These are phyloP conservation scores for Myxozyma vanderwaltii DNA, from an alignment of 805 yeast species.

Conservation along the genomic window DNA sequence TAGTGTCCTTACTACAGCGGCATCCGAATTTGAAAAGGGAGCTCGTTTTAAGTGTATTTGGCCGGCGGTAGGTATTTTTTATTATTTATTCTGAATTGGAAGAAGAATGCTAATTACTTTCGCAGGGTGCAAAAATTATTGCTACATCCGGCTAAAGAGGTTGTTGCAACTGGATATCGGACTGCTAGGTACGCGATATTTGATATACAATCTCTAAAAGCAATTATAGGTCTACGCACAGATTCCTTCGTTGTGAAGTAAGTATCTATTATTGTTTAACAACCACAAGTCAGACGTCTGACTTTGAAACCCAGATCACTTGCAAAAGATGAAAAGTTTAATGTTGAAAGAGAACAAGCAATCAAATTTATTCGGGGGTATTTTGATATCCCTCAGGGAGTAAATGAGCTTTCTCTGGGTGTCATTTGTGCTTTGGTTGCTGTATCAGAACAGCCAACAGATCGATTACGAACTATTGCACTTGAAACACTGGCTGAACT, in stretches of 20 bases:
- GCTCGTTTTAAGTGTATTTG: conserved; percentile 48
- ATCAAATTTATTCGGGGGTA: conserved; percentile 67
- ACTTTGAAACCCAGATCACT: conserved; percentile 51
- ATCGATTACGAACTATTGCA: conserved; percentile 53
- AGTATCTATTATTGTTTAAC: too few relatives aligned
- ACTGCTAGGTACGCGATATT: conserved; percentile 66
- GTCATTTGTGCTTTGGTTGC: conserved; percentile 68
- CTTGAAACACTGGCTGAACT: conserved; percentile 57
- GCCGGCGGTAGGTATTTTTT: conserved; percentile 34
- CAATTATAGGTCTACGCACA: conserved; percentile 56
- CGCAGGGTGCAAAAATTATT: conserved; percentile 60
- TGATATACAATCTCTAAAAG: conserved; percentile 55
- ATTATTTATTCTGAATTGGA: background rate
- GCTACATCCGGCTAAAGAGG: conserved; percentile 57
- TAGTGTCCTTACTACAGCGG: conserved; percentile 57
- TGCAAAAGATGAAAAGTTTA: conserved; percentile 55
- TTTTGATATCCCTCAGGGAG: conserved; percentile 57
- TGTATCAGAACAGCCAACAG: conserved; percentile 58
- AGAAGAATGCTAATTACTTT: background rate
- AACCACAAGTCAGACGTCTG: too few relatives aligned
- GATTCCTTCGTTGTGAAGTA: conserved; percentile 62
- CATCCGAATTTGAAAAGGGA: conserved; percentile 67
- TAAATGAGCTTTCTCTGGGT: conserved; percentile 58
- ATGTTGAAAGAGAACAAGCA: conserved; percentile 76
- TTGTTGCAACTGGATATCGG: conserved; percentile 75